Evolutionary conservation across 148 eudicot species (phyloP).

Genomic region (Vaccinium myrtillus): DNA sequence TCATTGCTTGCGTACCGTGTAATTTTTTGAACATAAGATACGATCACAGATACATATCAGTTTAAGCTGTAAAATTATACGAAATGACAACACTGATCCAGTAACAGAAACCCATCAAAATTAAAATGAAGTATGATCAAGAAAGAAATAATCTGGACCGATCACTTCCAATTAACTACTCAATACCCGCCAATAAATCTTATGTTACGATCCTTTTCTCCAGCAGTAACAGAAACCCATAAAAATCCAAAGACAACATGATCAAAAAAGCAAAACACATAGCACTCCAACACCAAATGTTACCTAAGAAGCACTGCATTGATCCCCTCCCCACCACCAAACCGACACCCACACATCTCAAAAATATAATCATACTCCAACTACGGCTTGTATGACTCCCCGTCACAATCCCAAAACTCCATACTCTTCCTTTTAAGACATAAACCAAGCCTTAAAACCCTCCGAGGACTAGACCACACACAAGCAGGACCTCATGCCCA

Average conservation of each 20-base stretch:
- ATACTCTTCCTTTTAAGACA: conserved; percentile 60
- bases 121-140: not conserved
- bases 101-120: conserved; percentile 16
- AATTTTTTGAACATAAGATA: too few species aligned
- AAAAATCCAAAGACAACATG: not conserved
- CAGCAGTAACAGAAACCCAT: not conserved
- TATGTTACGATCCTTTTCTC: too few species aligned
- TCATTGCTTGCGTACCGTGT: too few species aligned
- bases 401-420: conserved; percentile 46
- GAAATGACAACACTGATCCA: not conserved
- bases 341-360: conserved; percentile 52
- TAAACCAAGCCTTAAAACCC: conserved; percentile 52
- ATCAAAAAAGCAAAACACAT: not conserved
- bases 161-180: not conserved
- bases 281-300: not conserved
- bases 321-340: conserved; percentile 36
- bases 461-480: conserved; percentile 64
- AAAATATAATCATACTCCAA: conserved; percentile 63
- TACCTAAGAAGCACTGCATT: conserved; percentile 80
- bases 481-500: conserved; percentile 45
- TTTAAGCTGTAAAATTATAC: too few species aligned
- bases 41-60: too few species aligned
- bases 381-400: conserved; percentile 56
- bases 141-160: not conserved
- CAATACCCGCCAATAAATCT: not conserved